Evolutionary conservation across 352 stramenopile species (phyloP).

Genomic region (Aphanomyces astaci): DNA sequence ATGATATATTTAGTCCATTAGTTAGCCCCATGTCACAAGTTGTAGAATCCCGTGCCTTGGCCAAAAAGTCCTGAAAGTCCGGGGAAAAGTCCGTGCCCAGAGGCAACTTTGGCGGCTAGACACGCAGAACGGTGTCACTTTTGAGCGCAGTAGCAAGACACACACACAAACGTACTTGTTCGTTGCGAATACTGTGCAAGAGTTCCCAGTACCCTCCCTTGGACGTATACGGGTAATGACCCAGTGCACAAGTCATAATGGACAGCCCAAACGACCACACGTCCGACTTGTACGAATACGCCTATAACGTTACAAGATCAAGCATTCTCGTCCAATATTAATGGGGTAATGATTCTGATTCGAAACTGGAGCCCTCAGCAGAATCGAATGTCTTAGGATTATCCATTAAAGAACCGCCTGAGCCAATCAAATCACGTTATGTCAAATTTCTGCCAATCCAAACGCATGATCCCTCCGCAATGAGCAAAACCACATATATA

Average conservation of each 20-base stretch:
- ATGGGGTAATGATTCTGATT: no score
- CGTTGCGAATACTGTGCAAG: slow-evolving; percentile 83
- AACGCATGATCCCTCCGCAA: no score
- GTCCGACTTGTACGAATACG: slow-evolving; percentile 83
- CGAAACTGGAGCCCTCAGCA: no score
- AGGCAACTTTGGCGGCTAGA: slow-evolving; percentile 51
- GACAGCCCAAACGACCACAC: slow-evolving; percentile 81
- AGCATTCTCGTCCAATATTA: no score
- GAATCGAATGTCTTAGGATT: no score
- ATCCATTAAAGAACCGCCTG: no score
- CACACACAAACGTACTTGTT: slow-evolving; percentile 21
- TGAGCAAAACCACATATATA: no score
- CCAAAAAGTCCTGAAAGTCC: slow-evolving; percentile 68
- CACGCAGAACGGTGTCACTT: background rate
- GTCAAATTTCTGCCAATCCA: no score
- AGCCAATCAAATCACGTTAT: no score
- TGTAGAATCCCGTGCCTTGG: slow-evolving; percentile 30
- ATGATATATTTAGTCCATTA: no score
- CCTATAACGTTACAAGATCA: no score
- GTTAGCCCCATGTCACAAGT: no score
- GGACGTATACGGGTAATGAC: slow-evolving; percentile 80
- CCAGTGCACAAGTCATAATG: slow-evolving; percentile 86
- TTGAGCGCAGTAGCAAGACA: background rate
- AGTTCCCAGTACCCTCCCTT: slow-evolving; percentile 86
- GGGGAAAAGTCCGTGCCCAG: slow-evolving; percentile 54